These are phyloP conservation scores for Gigaspora rosea DNA, from an alignment of 192 early-diverging fungal species.

Conservation along the genomic window DNA sequence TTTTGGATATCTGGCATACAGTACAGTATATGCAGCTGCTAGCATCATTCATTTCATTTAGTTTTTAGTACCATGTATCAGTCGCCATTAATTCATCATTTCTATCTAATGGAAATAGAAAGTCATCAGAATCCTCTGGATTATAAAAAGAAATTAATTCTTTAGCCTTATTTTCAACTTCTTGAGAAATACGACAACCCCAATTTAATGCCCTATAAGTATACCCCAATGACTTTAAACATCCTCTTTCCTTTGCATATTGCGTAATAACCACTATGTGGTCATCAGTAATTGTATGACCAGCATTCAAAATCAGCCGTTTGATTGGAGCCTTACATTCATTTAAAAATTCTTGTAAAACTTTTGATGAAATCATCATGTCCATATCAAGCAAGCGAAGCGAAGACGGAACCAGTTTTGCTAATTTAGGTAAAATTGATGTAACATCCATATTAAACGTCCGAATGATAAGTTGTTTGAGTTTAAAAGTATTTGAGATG, in stretches of 20 bases:
- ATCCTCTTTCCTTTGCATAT: background rate
- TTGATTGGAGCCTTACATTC: background rate
- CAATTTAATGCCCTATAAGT: background rate
- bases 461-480: background rate
- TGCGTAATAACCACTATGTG: background rate
- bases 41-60: no score
- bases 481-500: background rate
- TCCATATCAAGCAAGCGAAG: background rate
- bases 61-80: no score
- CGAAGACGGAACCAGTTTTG: background rate
- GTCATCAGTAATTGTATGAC: background rate
- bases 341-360: background rate
- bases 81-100: background rate
- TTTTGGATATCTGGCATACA: no score
- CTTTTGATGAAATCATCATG: background rate
- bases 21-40: no score
- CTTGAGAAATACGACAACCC: background rate
- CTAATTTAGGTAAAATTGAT: background rate
- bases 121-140: background rate
- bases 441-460: background rate
- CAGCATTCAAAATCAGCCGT: background rate
- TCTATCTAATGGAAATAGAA: background rate
- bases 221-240: background rate
- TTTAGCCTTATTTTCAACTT: background rate
- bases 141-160: background rate